Conservation (phyloP, 2,329 filamentous ascomycete genomes). For the Neoarthrinium moseri region DNA sequence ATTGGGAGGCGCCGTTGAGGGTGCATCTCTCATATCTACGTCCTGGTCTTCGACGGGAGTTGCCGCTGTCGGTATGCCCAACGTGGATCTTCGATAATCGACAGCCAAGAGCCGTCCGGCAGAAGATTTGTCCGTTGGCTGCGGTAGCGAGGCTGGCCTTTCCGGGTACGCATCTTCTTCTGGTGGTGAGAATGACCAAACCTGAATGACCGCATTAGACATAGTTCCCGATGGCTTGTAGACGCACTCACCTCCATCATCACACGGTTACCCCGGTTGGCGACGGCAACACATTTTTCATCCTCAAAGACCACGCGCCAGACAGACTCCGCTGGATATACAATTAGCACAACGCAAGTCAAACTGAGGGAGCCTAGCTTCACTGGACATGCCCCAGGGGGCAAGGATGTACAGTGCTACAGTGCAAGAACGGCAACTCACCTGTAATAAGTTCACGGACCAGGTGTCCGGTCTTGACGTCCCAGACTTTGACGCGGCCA, state of each 20-base stretch:
- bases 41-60: constrained; percentile 39
- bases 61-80: constrained; percentile 16
- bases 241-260: constrained; percentile 84
- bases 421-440: constrained; percentile 8
- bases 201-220: constrained; percentile 46
- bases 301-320: constrained; percentile 98
- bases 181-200: constrained; percentile 92
- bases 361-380: neutral
- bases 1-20: constrained; percentile 51
- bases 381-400: too few relatives aligned
- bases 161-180: constrained; percentile 66
- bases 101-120: constrained; percentile 52
- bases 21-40: constrained; percentile 56
- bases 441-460: constrained; percentile 82
- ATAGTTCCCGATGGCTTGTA: neutral
- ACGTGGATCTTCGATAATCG: constrained; percentile 27
- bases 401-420: too few relatives aligned
- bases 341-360: neutral
- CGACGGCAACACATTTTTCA: constrained; percentile 96
- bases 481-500: constrained; percentile 98
- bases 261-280: constrained; percentile 78
- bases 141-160: constrained; percentile 47
- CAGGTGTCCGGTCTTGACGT: constrained; percentile 84
- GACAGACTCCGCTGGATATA: constrained; percentile 71
- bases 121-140: constrained; percentile 44